These are phyloP conservation scores for Phytophthora sp. DNA, from an alignment of 352 stramenopile genomes.

Conservation along the genomic window DNA sequence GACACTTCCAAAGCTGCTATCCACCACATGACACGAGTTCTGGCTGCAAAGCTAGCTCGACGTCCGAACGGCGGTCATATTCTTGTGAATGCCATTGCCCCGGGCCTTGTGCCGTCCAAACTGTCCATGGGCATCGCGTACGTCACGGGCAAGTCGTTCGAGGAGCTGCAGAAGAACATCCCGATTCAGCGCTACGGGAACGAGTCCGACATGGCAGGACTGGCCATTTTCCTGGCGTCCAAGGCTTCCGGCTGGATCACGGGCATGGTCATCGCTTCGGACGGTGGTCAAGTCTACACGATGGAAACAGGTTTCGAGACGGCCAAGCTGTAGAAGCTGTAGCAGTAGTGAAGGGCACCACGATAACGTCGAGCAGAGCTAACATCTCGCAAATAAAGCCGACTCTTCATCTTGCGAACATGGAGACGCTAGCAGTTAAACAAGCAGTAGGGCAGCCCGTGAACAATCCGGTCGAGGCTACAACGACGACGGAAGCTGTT, in stretches of 20 bases:
- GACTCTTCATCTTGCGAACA: background rate
- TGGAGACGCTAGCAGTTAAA: background rate
- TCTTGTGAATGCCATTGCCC: slow-evolving; percentile 95
- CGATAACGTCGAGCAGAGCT: too few species aligned
- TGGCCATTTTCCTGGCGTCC: slow-evolving; percentile 93
- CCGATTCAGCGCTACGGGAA: slow-evolving; percentile 86
- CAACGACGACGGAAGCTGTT: background rate
- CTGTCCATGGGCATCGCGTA: slow-evolving; percentile 89
- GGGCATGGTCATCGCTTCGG: slow-evolving; percentile 91
- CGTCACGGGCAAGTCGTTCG: slow-evolving; percentile 43
- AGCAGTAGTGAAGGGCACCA: too few species aligned
- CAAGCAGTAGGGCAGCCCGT: background rate
- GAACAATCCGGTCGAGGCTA: background rate
- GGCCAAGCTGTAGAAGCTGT: slow-evolving; percentile 35
- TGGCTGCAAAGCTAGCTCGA: slow-evolving; percentile 92
- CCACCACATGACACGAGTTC: slow-evolving; percentile 93
- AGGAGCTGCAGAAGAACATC: slow-evolving; percentile 72
- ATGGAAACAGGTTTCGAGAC: slow-evolving; percentile 44
- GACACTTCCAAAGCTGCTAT: slow-evolving; percentile 95
- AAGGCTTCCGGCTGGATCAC: slow-evolving; percentile 92
- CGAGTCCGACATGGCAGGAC: slow-evolving; percentile 92
- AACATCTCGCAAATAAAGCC: background rate
- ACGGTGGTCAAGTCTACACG: slow-evolving; percentile 84
- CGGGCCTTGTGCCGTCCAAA: slow-evolving; percentile 90
- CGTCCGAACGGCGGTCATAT: slow-evolving; percentile 87